phyloP scores from a whole-genome alignment of 257 asterid genomes.

The Haberlea rhodopensis region DNA sequence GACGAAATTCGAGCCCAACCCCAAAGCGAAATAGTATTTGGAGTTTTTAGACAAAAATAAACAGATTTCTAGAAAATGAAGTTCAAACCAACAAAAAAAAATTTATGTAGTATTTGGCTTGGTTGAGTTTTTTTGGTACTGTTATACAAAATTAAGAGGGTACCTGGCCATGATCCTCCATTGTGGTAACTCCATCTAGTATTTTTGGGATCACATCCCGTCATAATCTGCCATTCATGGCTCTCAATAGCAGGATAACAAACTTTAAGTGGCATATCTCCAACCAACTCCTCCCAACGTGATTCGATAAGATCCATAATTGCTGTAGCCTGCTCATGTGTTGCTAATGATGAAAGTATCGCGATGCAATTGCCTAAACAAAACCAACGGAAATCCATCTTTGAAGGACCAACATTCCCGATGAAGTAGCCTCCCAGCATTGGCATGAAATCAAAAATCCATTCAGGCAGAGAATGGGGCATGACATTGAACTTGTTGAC shows the following conservation, averaged over 20 bases:
- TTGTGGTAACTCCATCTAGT: constrained; percentile 76
- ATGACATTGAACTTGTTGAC: constrained; percentile 68
- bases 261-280: constrained; percentile 79
- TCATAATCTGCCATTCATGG: constrained; percentile 64
- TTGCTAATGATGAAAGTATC: constrained; percentile 57
- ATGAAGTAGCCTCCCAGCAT: constrained; percentile 58
- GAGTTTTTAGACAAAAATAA: not conserved
- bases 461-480: constrained; percentile 75
- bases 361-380: constrained; percentile 71
- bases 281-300: constrained; percentile 67
- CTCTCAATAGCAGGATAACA: constrained; percentile 73
- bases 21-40: not conserved
- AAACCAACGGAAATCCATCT: constrained; percentile 76
- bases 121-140: not conserved
- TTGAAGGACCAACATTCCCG: constrained; percentile 69
- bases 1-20: not conserved
- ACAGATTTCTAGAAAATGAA: too few species aligned
- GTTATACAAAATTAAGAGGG: not conserved
- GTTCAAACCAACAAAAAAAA: not conserved
- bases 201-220: constrained; percentile 68
- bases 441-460: constrained; percentile 76
- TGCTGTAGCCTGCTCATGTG: constrained; percentile 56
- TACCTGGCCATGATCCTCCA: constrained; percentile 81
- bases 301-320: constrained; percentile 71
- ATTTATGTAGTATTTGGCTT: not conserved